Evolutionary conservation across 108 stramenopile species (phyloP).

Genomic region (Skeletonema potamos): DNA sequence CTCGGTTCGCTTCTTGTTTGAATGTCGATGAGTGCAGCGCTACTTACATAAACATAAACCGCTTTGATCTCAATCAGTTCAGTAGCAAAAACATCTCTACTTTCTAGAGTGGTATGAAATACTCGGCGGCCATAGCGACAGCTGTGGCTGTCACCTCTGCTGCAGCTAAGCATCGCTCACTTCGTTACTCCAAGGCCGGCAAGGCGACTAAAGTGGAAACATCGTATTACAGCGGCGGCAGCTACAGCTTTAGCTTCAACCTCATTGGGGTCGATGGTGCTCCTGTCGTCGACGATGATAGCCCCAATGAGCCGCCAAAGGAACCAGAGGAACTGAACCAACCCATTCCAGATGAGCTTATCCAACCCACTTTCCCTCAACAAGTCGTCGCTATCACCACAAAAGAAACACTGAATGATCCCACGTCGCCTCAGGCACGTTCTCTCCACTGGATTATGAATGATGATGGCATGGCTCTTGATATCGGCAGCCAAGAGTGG

Average conservation of each 20-base stretch:
- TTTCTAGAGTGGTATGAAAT: no score
- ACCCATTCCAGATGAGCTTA: no score
- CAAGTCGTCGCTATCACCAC: background rate
- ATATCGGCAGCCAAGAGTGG: background rate
- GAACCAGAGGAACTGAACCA: background rate
- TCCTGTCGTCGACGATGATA: background rate
- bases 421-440: constrained; percentile 5
- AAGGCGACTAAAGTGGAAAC: background rate
- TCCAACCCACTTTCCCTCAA: background rate
- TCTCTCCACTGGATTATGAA: constrained; percentile 22
- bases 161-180: background rate
- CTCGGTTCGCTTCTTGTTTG: no score
- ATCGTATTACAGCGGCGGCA: background rate
- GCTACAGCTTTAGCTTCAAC: background rate
- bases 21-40: no score
- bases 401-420: constrained; percentile 3
- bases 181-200: background rate
- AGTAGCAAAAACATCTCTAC: no score
- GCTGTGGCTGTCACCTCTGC: background rate
- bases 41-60: no score
- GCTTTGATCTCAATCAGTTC: no score
- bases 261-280: background rate
- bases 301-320: background rate
- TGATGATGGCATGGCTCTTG: constrained; percentile 1
- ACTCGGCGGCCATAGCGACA: background rate